Evolutionary conservation across 2,329 filamentous ascomycete genomes (phyloP), one percentile per base, ranked within the genome.

Genomic region (Amauroascus verrucosus): DNA sequence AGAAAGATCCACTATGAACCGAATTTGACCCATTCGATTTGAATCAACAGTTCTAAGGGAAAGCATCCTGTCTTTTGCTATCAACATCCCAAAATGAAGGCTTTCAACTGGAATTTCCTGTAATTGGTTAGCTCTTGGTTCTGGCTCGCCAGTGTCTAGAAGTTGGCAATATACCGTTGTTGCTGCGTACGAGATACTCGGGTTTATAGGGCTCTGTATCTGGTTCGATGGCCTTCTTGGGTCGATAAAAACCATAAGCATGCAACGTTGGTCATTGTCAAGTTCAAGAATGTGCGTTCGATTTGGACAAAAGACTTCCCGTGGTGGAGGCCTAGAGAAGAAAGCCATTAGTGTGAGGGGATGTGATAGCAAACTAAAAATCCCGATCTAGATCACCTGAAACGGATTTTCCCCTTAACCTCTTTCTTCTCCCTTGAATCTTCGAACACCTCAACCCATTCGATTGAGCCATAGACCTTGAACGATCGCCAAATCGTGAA

Each of bases 61-160:
- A 63, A 83, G 77, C 75, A 89, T 81, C 0, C 72, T 71, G 2
- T 68, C 70, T 3, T 78, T 74, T 1, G 74, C 67, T 1, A 76
- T 60, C 68, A 81, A 74, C 38, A 81, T 71, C 0, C 86, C 85
- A 59, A 89, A 84, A 16, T 81, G 75, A 1, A 89, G 61, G 0
- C 68, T 70, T 1, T 64, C 60, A 2, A 77, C 71, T 1, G 65
- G 61, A 1, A 82, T 57, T 14, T 63, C 71, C 65, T 78, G 18
- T 51, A 1, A 41, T 14, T 22, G 7, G 33, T 53, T 43, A 41
- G 22, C 8, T 14, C 6, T 3, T 9, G 49, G 28, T 41, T 53
- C 40, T 16, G 4, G 18, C 33, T 18, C 14, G 24, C 7, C 14
- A 18, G 3, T 18, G 9, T 6, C 1, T 28, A 41, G 22, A 33